A percentile compares a stretch with the other conserved stretches of the same genome.
These are phyloP conservation scores for Euphorbia schlechtendalii DNA, from an alignment of 441 rosid genomes.

Conservation along the genomic window DNA sequence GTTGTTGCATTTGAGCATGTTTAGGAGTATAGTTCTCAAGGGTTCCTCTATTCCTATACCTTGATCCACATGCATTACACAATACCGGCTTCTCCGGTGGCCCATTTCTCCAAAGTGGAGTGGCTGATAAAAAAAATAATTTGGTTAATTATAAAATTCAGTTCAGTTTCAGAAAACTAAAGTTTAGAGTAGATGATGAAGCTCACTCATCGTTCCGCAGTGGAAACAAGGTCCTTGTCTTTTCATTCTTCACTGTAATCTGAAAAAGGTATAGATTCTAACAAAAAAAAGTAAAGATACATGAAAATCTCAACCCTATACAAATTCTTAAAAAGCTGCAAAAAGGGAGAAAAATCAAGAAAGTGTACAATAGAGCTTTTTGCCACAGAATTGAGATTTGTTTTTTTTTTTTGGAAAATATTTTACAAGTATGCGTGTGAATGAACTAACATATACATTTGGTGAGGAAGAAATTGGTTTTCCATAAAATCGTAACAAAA, in stretches of 20 bases:
- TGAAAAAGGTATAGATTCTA: background rate
- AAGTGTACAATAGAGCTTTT: background rate
- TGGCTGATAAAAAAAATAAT: slow-evolving; percentile 25
- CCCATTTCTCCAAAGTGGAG: slow-evolving; percentile 88
- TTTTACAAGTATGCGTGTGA: background rate
- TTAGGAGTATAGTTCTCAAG: slow-evolving; percentile 70
- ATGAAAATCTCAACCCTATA: background rate
- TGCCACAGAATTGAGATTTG: too few relatives aligned
- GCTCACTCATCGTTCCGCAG: slow-evolving; percentile 94
- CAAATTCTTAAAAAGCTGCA: background rate
- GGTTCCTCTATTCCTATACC: slow-evolving; percentile 78
- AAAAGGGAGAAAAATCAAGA: background rate
- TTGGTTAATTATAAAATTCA: background rate
- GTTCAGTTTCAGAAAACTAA: too few relatives aligned
- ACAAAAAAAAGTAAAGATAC: too few relatives aligned
- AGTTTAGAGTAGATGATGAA: too few relatives aligned
- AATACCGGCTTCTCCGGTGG: slow-evolving; percentile 93
- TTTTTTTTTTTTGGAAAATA: too few relatives aligned
- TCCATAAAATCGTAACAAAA: too few relatives aligned
- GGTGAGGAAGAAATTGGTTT: background rate
- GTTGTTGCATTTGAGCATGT: slow-evolving; percentile 29
- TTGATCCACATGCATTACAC: slow-evolving; percentile 92
- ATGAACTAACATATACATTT: background rate
- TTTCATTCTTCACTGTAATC: slow-evolving; percentile 37
- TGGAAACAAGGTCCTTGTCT: slow-evolving; percentile 91